These are phyloP conservation scores for Elaeis guineensis DNA, from an alignment of 176 grass and related monocot genomes.

Conservation along the genomic window DNA sequence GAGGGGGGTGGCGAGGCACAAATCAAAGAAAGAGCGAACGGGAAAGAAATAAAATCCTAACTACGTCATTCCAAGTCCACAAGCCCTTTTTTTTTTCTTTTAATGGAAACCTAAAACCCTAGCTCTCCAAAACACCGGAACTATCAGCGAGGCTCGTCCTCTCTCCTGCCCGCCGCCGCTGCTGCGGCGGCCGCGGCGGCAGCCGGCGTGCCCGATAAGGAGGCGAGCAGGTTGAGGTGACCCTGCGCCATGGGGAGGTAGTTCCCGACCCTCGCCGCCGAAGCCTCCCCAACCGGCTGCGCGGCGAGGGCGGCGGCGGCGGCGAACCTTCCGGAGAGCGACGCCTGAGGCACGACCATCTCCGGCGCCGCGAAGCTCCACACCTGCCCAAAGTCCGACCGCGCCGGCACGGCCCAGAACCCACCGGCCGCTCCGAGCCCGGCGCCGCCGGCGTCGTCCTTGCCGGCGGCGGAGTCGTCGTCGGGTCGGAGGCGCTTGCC, in stretches of 20 bases:
- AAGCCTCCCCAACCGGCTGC: conserved; percentile 12
- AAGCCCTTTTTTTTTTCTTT: too few relatives aligned
- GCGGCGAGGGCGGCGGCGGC: neutral
- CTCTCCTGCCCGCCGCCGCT: neutral
- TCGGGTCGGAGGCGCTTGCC: conserved; percentile 15
- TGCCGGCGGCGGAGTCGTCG: neutral
- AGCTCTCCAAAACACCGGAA: neutral
- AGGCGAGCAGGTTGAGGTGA: conserved; percentile 18
- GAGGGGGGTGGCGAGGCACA: too few relatives aligned
- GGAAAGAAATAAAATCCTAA: too few relatives aligned
- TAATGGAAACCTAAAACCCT: too few relatives aligned
- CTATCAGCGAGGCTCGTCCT: conserved; percentile 7
- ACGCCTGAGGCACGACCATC: conserved; percentile 1
- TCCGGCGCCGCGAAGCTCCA: conserved; percentile 19
- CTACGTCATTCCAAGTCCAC: too few relatives aligned
- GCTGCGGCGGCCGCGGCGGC: neutral
- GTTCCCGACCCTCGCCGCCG: conserved; percentile 10
- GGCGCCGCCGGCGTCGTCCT: neutral
- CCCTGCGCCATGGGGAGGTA: conserved; percentile 11
- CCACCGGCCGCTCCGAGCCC: neutral
- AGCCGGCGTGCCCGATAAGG: conserved; percentile 7
- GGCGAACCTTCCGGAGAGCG: conserved; percentile 4
- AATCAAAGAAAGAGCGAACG: too few relatives aligned
- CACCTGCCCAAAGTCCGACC: conserved; percentile 9
- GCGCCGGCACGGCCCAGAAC: conserved; percentile 13